Conservation (phyloP, 2,329 filamentous ascomycete species). For the Fusarium incarnatum region DNA sequence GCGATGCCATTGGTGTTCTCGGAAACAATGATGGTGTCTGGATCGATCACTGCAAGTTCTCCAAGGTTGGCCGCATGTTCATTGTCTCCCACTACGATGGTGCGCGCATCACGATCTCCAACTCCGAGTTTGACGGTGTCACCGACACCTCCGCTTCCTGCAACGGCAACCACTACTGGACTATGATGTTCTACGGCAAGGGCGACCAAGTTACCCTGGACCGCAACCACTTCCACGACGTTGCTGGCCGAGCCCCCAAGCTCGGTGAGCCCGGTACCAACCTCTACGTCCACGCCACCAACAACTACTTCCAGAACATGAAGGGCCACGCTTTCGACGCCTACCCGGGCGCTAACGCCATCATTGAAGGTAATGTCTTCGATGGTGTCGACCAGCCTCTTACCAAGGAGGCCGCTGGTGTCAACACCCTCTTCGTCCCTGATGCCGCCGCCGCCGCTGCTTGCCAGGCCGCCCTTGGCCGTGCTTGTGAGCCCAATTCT, state of each 20-base stretch:
- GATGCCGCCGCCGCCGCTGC: slow-evolving; percentile 32
- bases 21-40: slow-evolving; percentile 41
- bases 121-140: slow-evolving; percentile 55
- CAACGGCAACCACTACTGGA: slow-evolving; percentile 51
- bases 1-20: slow-evolving; percentile 26
- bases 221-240: slow-evolving; percentile 46
- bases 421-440: slow-evolving; percentile 35
- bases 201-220: slow-evolving; percentile 45
- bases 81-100: slow-evolving; percentile 52
- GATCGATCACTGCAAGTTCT: slow-evolving; percentile 55
- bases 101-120: slow-evolving; percentile 52
- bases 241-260: slow-evolving; percentile 47
- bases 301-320: slow-evolving; percentile 48
- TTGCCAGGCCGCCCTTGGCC: slow-evolving; percentile 40
- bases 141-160: slow-evolving; percentile 48
- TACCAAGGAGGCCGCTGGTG: slow-evolving; percentile 45
- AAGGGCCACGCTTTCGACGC: slow-evolving; percentile 63
- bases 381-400: slow-evolving; percentile 50
- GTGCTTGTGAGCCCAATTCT: slow-evolving; percentile 40
- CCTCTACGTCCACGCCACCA: slow-evolving; percentile 44
- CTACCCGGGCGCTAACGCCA: slow-evolving; percentile 50
- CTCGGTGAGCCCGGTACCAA: slow-evolving; percentile 45
- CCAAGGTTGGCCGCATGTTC: slow-evolving; percentile 56
- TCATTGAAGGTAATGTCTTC: slow-evolving; percentile 48
- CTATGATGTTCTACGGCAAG: slow-evolving; percentile 49